Evolutionary conservation across 2,329 filamentous ascomycete genomes (phyloP).

Genomic region (Colletotrichum cuscutae): DNA sequence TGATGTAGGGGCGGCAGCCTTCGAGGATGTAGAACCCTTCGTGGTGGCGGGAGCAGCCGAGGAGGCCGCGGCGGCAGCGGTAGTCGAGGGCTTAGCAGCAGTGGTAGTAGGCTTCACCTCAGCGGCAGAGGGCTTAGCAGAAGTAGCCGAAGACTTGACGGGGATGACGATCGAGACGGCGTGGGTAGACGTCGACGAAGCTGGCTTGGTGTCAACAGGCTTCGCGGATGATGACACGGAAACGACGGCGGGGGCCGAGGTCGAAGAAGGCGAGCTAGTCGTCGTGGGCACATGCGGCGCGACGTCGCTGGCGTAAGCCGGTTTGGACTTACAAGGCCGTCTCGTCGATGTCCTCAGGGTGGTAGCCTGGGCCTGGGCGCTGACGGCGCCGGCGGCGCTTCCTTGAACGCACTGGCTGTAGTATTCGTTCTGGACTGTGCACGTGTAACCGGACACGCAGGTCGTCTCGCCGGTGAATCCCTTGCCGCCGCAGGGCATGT

Average conservation of each 20-base stretch:
- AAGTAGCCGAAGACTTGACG: not conserved
- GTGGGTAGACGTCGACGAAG: not conserved
- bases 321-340: conserved; percentile 24
- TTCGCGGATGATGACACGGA: not conserved
- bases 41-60: not conserved
- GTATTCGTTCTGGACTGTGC: conserved; percentile 49
- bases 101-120: not conserved
- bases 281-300: conserved; percentile 8
- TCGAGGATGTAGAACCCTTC: not conserved
- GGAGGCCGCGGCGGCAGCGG: no score
- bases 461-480: conserved; percentile 49
- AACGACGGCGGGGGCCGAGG: not conserved
- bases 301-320: not conserved
- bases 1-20: not conserved
- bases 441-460: conserved; percentile 55
- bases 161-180: not conserved
- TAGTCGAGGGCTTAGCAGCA: not conserved
- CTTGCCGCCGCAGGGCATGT: conserved; percentile 54
- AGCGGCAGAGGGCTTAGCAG: not conserved
- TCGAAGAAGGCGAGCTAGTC: not conserved
- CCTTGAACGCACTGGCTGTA: conserved; percentile 53
- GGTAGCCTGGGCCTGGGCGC: conserved; percentile 4
- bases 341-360: conserved; percentile 20
- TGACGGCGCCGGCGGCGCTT: conserved; percentile 1
- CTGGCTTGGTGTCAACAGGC: conserved; percentile 21